Base-by-base conservation (phyloP, 352 stramenopile genomes). In the Blastocystis sp. region DNA sequence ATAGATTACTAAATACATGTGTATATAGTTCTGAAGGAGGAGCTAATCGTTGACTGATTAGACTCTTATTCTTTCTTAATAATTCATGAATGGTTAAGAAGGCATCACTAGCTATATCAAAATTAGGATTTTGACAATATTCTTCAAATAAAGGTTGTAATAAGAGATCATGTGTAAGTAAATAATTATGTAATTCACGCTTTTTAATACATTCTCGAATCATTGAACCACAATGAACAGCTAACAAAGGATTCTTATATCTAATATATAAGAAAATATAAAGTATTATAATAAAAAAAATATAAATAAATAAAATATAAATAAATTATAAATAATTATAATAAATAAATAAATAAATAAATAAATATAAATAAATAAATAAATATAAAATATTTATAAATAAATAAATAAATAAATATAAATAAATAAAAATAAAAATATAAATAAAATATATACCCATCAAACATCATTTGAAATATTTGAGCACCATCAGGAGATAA, bases 81-180 rank as follows among this genome's bases (percentile, higher is more conserved):
- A 62, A 34, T 9, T 62, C 52, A 31, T 40, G 52, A 34, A 62
- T 62, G 0, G 52, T 40, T 23, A 54, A 42, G 23, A 62, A 41
- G 2, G 36, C 52, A 36, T 62, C 52, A n/a, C 39, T 54, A 48
- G 32, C 48, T n/a, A 62, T 28, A 27, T 62, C 52, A 24, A 62
- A 62, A 36, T 62, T 62, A 7, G 6, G 25, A 28, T 62, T 32
- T 21, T 40, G 54, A n/a, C 30, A 25, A 30, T 62, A 62, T 33
- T 52, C 40, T 1, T 39, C 54, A 32, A 62, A 62, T 28, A 62
- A 42, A 1, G 52, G 52, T 34, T 62, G 39, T 32, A 62, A 54
- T 4, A 62, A 42, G 2, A 11, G 21, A 1, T 23, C 24, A 24
- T 35, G 9, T 1, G 52, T 54, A n/a, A 62, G 35, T 10, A 62